These are phyloP conservation scores for Mentha longifolia DNA, from an alignment of 257 asterid genomes.

Conservation along the genomic window DNA sequence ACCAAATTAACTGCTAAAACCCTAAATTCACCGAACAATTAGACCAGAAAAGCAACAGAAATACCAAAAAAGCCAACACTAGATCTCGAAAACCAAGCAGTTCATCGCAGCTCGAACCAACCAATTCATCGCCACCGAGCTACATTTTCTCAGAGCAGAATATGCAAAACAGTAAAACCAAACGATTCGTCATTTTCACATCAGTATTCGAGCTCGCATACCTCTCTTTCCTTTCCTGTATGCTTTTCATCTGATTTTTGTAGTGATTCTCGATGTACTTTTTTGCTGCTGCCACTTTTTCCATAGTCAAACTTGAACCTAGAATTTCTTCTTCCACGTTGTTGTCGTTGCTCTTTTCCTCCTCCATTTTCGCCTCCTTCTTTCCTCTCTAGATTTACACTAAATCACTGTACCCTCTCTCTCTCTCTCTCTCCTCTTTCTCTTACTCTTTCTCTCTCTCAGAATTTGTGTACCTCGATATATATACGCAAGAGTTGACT, in stretches of 20 bases:
- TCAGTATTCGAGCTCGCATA: conserved; percentile 27
- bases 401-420: conserved; percentile 22
- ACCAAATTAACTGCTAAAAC: conserved; percentile 13
- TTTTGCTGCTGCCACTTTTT: conserved; percentile 98
- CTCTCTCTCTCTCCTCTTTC: conserved; percentile 34
- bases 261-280: conserved; percentile 98
- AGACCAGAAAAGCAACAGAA: conserved; percentile 7
- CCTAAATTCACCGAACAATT: conserved; percentile 31
- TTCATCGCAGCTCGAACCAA: conserved; percentile 19
- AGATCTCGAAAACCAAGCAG: conserved; percentile 44
- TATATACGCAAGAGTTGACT: no score
- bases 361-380: conserved; percentile 51
- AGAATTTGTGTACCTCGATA: conserved; percentile 15
- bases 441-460: conserved; percentile 20
- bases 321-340: conserved; percentile 67
- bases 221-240: conserved; percentile 95
- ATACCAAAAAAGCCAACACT: conserved; percentile 31
- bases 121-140: conserved; percentile 25
- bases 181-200: conserved; percentile 19
- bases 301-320: conserved; percentile 94
- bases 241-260: conserved; percentile 92
- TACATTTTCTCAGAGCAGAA: conserved; percentile 29
- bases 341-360: conserved; percentile 20
- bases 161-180: conserved; percentile 16
- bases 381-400: conserved; percentile 26